phyloP scores from a whole-genome alignment of 225 moss, liverwort and hornwort species.

The Asterella californica region DNA sequence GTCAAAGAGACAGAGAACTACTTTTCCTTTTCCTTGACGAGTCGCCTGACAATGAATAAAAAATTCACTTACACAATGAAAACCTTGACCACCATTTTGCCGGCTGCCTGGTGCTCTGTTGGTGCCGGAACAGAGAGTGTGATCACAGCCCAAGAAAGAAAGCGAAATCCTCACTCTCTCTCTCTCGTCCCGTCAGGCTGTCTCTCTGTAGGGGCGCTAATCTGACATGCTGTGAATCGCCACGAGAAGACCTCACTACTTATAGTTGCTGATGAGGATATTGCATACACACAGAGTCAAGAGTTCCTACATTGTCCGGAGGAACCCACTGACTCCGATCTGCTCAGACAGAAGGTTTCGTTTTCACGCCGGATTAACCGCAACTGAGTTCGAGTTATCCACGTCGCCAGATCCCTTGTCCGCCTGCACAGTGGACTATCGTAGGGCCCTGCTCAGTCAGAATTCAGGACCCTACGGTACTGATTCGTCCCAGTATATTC shows the following conservation, averaged over 20 bases:
- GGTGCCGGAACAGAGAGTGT: not conserved
- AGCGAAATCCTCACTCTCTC: not conserved
- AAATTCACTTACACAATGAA: constrained; percentile 2
- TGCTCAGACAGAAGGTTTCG: too few species aligned
- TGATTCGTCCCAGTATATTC: too few species aligned
- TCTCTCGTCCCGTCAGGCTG: too few species aligned
- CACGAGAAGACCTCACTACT: not conserved
- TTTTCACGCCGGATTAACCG: too few species aligned
- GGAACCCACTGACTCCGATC: too few species aligned
- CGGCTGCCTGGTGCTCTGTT: not conserved
- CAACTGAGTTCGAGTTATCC: too few species aligned
- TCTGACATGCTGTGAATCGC: not conserved
- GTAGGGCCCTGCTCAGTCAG: too few species aligned
- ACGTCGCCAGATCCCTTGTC: too few species aligned
- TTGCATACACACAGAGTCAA: too few species aligned
- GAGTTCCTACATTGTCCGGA: too few species aligned
- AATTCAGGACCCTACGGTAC: too few species aligned
- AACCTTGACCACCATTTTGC: constrained; percentile 7
- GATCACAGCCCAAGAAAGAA: not conserved
- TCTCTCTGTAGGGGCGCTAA: not conserved
- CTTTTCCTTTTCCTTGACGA: not conserved
- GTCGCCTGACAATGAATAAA: not conserved
- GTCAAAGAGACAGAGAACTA: not conserved
- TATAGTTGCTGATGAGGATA: not conserved
- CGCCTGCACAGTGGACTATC: too few species aligned